A percentile compares a stretch with the other conserved stretches of the same genome.
These are phyloP conservation scores for Synchytrium microbalum DNA, from an alignment of 371 early-diverging fungal species.

Conservation along the genomic window DNA sequence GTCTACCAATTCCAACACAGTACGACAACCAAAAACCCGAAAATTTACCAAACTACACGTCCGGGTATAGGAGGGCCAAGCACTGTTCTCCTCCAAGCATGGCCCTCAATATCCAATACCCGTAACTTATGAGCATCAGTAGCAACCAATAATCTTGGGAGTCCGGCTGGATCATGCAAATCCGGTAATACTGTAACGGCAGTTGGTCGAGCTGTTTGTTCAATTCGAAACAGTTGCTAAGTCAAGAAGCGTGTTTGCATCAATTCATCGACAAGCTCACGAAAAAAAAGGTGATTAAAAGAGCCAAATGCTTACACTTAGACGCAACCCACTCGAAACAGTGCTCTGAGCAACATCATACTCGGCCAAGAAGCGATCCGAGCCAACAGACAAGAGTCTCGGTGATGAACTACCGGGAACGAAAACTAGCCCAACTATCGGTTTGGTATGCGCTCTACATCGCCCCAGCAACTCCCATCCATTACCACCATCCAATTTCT, in stretches of 20 bases:
- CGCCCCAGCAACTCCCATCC: conserved; percentile 35
- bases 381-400: conserved; percentile 29
- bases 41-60: background rate
- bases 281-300: background rate
- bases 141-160: conserved; percentile 22
- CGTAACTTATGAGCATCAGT: conserved; percentile 34
- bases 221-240: conserved; percentile 17
- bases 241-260: background rate
- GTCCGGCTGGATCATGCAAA: conserved; percentile 26
- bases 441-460: conserved; percentile 31
- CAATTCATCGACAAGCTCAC: background rate
- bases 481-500: background rate
- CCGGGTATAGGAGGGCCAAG: conserved; percentile 18
- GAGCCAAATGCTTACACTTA: background rate
- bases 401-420: conserved; percentile 12
- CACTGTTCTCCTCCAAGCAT: conserved; percentile 37
- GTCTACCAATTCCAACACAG: conserved; percentile 1
- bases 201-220: conserved; percentile 32
- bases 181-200: conserved; percentile 28
- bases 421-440: conserved; percentile 33
- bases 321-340: conserved; percentile 1
- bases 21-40: background rate
- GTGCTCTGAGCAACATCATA: conserved; percentile 30
- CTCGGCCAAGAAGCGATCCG: conserved; percentile 34
- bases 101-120: conserved; percentile 29